These are phyloP conservation scores for Nakazawaea pomicola DNA, from an alignment of 805 yeast genomes.

Conservation along the genomic window DNA sequence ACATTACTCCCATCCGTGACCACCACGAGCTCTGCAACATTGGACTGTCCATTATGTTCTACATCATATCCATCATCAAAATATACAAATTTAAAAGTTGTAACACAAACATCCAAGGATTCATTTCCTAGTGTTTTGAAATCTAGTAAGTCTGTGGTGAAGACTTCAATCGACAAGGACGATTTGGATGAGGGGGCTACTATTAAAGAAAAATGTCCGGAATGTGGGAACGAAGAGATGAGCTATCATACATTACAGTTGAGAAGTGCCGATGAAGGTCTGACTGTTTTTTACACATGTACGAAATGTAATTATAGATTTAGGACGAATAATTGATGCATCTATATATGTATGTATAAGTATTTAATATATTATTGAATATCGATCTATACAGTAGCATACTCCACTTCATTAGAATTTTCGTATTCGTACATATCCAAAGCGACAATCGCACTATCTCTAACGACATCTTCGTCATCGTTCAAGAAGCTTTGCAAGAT, in stretches of 20 bases:
- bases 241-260: constrained; percentile 93
- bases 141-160: constrained; percentile 83
- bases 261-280: constrained; percentile 99
- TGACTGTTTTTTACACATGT: constrained; percentile 97
- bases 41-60: constrained; percentile 53
- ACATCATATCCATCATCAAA: constrained; percentile 37
- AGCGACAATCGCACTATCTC: constrained; percentile 96
- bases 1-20: constrained; percentile 68
- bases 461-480: constrained; percentile 85
- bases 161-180: constrained; percentile 68
- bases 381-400: constrained; percentile 36
- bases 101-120: constrained; percentile 82
- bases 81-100: constrained; percentile 77
- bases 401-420: constrained; percentile 76
- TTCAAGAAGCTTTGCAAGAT: constrained; percentile 72
- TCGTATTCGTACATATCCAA: constrained; percentile 97
- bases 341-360: too few relatives aligned
- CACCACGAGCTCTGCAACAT: constrained; percentile 31
- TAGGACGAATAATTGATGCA: constrained; percentile 85
- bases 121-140: constrained; percentile 88
- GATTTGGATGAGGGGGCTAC: constrained; percentile 95
- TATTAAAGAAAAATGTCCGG: constrained; percentile 96
- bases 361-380: constrained; percentile 1
- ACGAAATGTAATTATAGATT: constrained; percentile 88
- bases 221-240: constrained; percentile 98